Evolutionary conservation across 805 yeast species (phyloP), one percentile per base, ranked within the genome.

Genomic region (Nakazawaea siamensis): DNA sequence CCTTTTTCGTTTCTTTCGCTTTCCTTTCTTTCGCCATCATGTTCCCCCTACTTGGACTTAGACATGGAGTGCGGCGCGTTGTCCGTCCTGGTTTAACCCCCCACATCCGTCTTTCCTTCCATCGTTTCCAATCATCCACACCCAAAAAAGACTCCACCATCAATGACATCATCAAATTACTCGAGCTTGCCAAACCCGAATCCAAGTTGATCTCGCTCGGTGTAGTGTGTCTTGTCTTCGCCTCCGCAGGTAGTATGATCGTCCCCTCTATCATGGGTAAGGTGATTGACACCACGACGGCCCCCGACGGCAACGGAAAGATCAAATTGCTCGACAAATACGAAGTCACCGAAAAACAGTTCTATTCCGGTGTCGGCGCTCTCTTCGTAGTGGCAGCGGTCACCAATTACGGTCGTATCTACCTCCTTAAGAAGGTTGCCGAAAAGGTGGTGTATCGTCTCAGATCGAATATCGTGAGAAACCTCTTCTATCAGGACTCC

Each of bases 221-320:
- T 0, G 58, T 88, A 26, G 44, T 67, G 0, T 68, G 84, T 38
- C 64, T 90, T 21, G 57, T 77, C 5, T 50, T 80, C 4, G 76
- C 95, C 0, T 82, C 95, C 2, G 73, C 86, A 1, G 80, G 85
- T 4, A 70, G 87, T 18, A 80, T 90, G 84, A 58, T 80, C 10
- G 64, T 90, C 28, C 97, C 97, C 6, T 62, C 80, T 29, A 66
- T 85, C 17, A 81, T 90, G 38, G 97, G 97, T 21, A 82, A 82
- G 48, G 77, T 88, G 32, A 69, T 90, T 15, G 97, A 88, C 54
- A 70, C 78, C 2, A 76, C 82, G 4, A 69, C 60, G 34, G 59
- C 55, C 4, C 52, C 44, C 2, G 44, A 37, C 34, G 37, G 38
- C 27, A 42, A 39, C 9, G 43, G 31, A 18, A 47, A 45, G 2